Percentiles rank a stretch among this genome's conserved stretches.
Evolutionary conservation across 768 basidiomycete genomes (phyloP).

Genomic region (Tricholoma saponaceum): DNA sequence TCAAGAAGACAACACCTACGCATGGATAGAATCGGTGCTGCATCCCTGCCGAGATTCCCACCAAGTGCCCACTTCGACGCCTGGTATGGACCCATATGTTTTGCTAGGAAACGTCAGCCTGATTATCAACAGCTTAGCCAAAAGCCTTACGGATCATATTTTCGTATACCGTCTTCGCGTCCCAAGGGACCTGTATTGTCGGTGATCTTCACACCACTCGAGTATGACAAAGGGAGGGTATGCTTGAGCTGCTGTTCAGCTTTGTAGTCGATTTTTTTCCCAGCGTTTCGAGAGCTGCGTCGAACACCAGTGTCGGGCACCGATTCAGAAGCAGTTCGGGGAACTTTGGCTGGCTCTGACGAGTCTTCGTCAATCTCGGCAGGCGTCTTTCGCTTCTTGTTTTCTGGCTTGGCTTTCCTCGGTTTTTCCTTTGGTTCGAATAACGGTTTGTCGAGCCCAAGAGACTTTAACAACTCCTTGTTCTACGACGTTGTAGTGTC

Average conservation of each 20-base stretch:
- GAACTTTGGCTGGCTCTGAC: slow-evolving; percentile 22
- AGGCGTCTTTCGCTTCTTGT: slow-evolving; percentile 40
- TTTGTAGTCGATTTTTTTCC: slow-evolving; percentile 53
- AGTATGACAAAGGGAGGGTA: slow-evolving; percentile 35
- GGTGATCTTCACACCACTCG: slow-evolving; percentile 29
- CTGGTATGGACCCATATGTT: slow-evolving; percentile 77
- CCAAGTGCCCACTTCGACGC: slow-evolving; percentile 74
- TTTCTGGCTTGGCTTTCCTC: slow-evolving; percentile 20
- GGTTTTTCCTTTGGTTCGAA: slow-evolving; percentile 45
- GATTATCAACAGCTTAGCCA: not conserved
- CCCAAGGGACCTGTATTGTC: slow-evolving; percentile 34
- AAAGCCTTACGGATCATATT: slow-evolving; percentile 49
- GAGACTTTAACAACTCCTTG: slow-evolving; percentile 31
- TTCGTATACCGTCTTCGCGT: slow-evolving; percentile 30
- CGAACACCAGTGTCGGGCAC: slow-evolving; percentile 33
- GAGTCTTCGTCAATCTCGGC: slow-evolving; percentile 17
- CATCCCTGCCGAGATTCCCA: slow-evolving; percentile 74
- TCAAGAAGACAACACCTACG: slow-evolving; percentile 46
- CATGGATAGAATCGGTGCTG: slow-evolving; percentile 77
- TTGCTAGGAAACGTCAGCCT: slow-evolving; percentile 44
- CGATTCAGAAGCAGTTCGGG: slow-evolving; percentile 25
- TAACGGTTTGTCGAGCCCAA: slow-evolving; percentile 45
- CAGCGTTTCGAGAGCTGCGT: slow-evolving; percentile 65
- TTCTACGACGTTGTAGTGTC: slow-evolving; percentile 29
- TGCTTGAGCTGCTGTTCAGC: slow-evolving; percentile 33